Base-by-base conservation (phyloP, 2,329 filamentous ascomycete species). In the Botrytis deweyae region DNA sequence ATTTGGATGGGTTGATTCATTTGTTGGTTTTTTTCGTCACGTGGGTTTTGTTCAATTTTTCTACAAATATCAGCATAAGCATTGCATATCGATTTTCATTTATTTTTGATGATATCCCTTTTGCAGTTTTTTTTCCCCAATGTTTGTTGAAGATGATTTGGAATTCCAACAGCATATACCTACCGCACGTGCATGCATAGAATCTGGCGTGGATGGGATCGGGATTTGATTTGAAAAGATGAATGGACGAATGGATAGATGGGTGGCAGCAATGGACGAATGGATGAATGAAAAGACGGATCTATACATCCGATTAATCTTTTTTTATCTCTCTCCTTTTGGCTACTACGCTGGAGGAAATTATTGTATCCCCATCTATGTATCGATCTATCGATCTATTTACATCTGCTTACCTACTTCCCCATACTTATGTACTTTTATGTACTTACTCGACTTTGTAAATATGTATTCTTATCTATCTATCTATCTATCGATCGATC, bases 141-240 rank as follows among this genome's bases (percentile, higher is more conserved):
- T 10, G 29, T 55, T 55, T 38, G 65, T 67, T 67, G 46, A 52
- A 67, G 61, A 63, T 42, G 64, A 52, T 52, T 67, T 67, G 44
- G 22, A 29, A 40, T 67, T 38, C 33, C 36, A 55, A 52, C 36
- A 29, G 52, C n/a, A 29, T 58, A 58, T 58, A 29, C 6, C n/a
- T 29, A 18, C 52, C 52, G 52, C 52, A 58, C 36, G 25, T 49
- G 46, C 22, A 67, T 55, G 65, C 36, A 55, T 68, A 42, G 65
- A 55, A 68, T 42, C 16, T 29, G 52, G 52, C n/a, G 8, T 55
- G 36, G 33, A 38, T 38, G n/a, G 46, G 22, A 52, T 55, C 49
- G n/a, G 44, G 22, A 38, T 67, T 67, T 52, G 16, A 38, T n/a
- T 29, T 58, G 29, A 38, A 61, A 38, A 38, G 20, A 38, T 38